Evolutionary conservation across 495 filamentous ascomycete genomes (phyloP).

Genomic region (Penicillium ucsense): DNA sequence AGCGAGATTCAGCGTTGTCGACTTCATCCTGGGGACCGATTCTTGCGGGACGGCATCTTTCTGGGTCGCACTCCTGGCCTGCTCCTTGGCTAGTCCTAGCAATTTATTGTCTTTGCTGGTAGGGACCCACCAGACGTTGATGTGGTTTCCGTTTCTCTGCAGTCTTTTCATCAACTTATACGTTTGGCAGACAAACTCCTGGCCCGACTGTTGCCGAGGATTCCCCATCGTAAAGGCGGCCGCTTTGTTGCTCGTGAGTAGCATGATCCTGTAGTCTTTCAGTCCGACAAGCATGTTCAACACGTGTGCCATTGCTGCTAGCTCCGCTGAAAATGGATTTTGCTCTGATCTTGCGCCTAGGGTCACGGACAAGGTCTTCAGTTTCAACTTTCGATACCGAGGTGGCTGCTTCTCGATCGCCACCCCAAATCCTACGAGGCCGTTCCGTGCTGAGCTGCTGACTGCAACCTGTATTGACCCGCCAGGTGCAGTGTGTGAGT

Average conservation of each 20-base stretch:
- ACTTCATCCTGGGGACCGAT: conserved; percentile 7
- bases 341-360: conserved; percentile 6
- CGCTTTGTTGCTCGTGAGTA: conserved; percentile 10
- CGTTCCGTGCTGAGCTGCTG: conserved; percentile 8
- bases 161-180: conserved; percentile 16
- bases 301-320: conserved; percentile 4
- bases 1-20: background rate
- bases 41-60: conserved; percentile 5
- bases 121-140: conserved; percentile 9
- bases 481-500: conserved; percentile 1
- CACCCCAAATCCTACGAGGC: conserved; percentile 8
- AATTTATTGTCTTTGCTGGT: conserved; percentile 12
- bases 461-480: conserved; percentile 5
- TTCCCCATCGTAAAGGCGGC: conserved; percentile 4
- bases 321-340: conserved; percentile 4
- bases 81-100: conserved; percentile 16
- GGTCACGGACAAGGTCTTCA: conserved; percentile 5
- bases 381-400: conserved; percentile 6
- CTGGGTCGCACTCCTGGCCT: conserved; percentile 12
- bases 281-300: conserved; percentile 4
- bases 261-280: conserved; percentile 4
- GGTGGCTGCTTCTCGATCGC: conserved; percentile 7
- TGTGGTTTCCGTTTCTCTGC: conserved; percentile 10
- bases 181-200: conserved; percentile 9
- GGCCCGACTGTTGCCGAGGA: conserved; percentile 12